Percentiles rank a stretch among this genome's conserved stretches.
Evolutionary conservation across 2,329 filamentous ascomycete genomes (phyloP).

Genomic region (Colletotrichum sp.): DNA sequence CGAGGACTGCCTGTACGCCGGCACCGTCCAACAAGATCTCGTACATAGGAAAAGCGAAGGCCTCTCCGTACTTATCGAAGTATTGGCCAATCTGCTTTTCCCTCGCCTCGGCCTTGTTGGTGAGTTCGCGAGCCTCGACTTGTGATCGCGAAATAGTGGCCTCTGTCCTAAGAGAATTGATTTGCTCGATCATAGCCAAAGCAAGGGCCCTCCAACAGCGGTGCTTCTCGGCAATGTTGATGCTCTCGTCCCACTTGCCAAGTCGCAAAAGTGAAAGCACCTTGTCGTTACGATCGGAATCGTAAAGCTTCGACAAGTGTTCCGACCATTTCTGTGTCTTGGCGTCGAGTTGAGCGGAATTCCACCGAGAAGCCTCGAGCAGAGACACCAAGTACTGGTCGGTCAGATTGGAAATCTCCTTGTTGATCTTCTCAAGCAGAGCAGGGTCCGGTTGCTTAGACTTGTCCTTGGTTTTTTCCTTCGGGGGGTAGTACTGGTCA

Average conservation of each 20-base stretch:
- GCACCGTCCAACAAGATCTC: conserved; percentile 74
- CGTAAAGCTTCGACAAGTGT: conserved; percentile 53
- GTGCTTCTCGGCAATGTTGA: conserved; percentile 64
- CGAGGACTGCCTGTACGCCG: conserved; percentile 71
- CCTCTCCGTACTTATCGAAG: conserved; percentile 69
- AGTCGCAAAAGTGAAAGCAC: conserved; percentile 58
- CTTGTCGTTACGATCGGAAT: conserved; percentile 56
- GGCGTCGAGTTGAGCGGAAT: conserved; percentile 47
- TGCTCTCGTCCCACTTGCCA: conserved; percentile 62
- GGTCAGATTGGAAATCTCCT: conserved; percentile 55
- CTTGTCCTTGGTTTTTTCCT: conserved; percentile 33
- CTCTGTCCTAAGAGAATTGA: conserved; percentile 36
- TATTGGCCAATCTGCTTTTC: conserved; percentile 52
- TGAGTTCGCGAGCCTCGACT: conserved; percentile 34
- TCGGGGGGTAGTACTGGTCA: conserved; percentile 44
- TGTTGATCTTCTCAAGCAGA: conserved; percentile 50
- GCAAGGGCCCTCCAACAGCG: conserved; percentile 60
- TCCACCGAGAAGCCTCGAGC: conserved; percentile 58
- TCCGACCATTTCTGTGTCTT: conserved; percentile 47
- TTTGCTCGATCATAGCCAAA: conserved; percentile 59
- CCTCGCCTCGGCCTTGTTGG: conserved; percentile 49
- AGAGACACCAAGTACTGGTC: conserved; percentile 61
- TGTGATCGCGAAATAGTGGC: conserved; percentile 11
- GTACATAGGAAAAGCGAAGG: conserved; percentile 80
- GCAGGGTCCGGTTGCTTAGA: conserved; percentile 39